Evolutionary conservation across 2,329 filamentous ascomycete species (phyloP).

Genomic region (Thelonectria olida): DNA sequence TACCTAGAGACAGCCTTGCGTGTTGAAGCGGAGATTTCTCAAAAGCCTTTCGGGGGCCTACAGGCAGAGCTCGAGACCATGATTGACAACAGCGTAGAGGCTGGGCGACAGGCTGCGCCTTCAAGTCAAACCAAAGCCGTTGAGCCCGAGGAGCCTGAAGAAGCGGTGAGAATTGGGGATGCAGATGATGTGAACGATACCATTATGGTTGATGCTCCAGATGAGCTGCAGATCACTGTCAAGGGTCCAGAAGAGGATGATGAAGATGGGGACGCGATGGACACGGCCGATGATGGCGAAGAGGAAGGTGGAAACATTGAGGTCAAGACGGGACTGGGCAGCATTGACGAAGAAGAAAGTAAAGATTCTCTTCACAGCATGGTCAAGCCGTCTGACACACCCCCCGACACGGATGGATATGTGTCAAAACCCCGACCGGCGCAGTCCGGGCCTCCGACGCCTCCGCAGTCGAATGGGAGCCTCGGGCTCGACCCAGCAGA

Average conservation of each 20-base stretch:
- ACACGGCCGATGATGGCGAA: slow-evolving; percentile 46
- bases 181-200: slow-evolving; percentile 50
- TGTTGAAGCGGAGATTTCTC: slow-evolving; percentile 83
- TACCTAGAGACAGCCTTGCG: slow-evolving; percentile 78
- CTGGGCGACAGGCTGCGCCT: slow-evolving; percentile 53
- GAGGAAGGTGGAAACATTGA: slow-evolving; percentile 54
- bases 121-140: slow-evolving; percentile 49
- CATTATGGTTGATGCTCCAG: slow-evolving; percentile 60
- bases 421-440: slow-evolving; percentile 41
- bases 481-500: slow-evolving; percentile 59
- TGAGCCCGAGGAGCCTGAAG: slow-evolving; percentile 41
- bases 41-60: slow-evolving; percentile 74
- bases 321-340: slow-evolving; percentile 53
- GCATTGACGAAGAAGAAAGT: slow-evolving; percentile 39
- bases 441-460: slow-evolving; percentile 66
- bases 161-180: neutral
- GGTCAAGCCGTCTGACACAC: slow-evolving; percentile 50
- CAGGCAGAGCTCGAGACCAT: slow-evolving; percentile 78
- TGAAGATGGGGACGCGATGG: slow-evolving; percentile 45
- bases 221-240: slow-evolving; percentile 57
- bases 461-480: slow-evolving; percentile 71
- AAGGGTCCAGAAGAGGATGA: slow-evolving; percentile 42
- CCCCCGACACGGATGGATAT: slow-evolving; percentile 60
- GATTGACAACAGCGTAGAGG: slow-evolving; percentile 73
- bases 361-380: slow-evolving; percentile 35